Conservation (phyloP, 1,139 yeast species). For the Schizosaccharomyces versatilis region DNA sequence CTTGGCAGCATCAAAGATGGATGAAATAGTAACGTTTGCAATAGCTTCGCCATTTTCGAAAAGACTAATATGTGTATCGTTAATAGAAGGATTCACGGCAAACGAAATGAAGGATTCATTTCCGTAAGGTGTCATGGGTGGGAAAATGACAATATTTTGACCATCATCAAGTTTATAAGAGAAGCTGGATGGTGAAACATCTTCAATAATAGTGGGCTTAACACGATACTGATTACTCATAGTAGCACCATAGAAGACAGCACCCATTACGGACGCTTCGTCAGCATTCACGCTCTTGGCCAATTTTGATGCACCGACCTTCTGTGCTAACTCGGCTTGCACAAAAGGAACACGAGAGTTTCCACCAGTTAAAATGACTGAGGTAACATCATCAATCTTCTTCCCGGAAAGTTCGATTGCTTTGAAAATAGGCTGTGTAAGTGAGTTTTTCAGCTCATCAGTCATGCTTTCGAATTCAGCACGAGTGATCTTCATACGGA, state of each 20-base stretch:
- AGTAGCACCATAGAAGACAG: conserved; percentile 58
- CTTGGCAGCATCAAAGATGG: background rate
- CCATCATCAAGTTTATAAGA: conserved; percentile 12
- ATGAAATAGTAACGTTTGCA: background rate
- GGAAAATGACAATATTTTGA: conserved; percentile 20
- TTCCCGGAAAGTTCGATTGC: conserved; percentile 24
- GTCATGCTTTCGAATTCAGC: conserved; percentile 47
- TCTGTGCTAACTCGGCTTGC: conserved; percentile 28
- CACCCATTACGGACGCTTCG: conserved; percentile 81
- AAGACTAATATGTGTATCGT: background rate
- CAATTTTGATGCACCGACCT: conserved; percentile 29
- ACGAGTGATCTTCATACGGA: conserved; percentile 42
- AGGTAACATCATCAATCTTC: conserved; percentile 24
- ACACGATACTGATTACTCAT: conserved; percentile 39
- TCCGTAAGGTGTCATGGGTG: conserved; percentile 16
- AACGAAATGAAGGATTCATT: conserved; percentile 1
- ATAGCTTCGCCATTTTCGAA: background rate
- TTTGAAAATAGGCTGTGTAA: conserved; percentile 32
- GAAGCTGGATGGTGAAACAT: conserved; percentile 29
- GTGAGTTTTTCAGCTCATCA: conserved; percentile 18
- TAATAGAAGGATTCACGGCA: background rate
- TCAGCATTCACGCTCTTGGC: conserved; percentile 90
- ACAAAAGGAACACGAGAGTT: conserved; percentile 78
- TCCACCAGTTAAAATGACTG: conserved; percentile 77
- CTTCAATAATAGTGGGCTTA: conserved; percentile 36